Base-by-base conservation (phyloP, 768 basidiomycete species). In the Epithele typhae region DNA sequence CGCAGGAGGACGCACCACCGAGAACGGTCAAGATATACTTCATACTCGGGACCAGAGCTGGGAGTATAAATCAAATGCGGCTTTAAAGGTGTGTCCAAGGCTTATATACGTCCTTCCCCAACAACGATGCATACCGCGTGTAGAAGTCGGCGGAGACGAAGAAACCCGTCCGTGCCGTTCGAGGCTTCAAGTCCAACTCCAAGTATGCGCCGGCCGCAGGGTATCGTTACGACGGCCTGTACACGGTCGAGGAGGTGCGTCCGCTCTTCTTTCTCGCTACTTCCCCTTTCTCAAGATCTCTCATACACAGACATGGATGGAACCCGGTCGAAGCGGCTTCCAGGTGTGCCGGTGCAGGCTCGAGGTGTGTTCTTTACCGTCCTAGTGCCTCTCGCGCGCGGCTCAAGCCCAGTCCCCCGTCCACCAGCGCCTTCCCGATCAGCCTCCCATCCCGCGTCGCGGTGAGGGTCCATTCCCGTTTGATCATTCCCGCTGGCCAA, bases 171-270 rank as follows among this genome's bases (percentile, higher is more conserved):
- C 53, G 57, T 1, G 57, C 55, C 5, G 27, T 58, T 1, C 47
- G 57, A 15, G 51, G 54, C 14, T 48, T 34, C 37, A 51, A 48
- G 4, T 43, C 49, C 1, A 47, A 42, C 7, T 55, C 57, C 3
- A 44, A 50, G 15, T 58, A 25, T 14, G 57, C 57, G 0, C 57
- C 57, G 4, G 35, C 40, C 0, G 17, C 44, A 23, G 54, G 57
- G 12, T 58, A 53, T 30, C 48, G 57, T 10, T 58, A 58, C 25
- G 57, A 58, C 33, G 57, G 57, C 0, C 46, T 58, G 5, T 58
- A 58, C 22, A 14, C 27, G 14, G 57, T 58, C 0, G 44, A 48
- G 11, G 21, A 35, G 23, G 57, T 58, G 34, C 17, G 53, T 35
- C 18, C 1, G 10, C 2, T 4, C 15, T 21, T 17, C 12, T 10